These are phyloP conservation scores for Alternaria novae-zelandiae DNA, from an alignment of 2,329 filamentous ascomycete genomes.

Conservation along the genomic window DNA sequence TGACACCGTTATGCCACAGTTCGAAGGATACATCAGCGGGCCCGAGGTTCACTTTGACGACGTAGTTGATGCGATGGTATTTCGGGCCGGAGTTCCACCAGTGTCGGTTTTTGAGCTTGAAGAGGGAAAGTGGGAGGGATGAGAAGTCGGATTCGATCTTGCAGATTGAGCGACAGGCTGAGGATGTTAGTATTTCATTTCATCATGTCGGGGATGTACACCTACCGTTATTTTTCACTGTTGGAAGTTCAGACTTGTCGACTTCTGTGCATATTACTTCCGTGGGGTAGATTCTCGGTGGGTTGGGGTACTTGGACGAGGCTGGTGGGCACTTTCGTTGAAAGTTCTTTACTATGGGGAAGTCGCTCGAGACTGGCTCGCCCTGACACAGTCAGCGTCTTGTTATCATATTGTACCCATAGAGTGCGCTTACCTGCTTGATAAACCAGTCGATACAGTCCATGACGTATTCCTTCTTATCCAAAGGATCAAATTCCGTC, in stretches of 20 bases:
- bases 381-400: conserved; percentile 26
- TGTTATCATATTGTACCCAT: no score
- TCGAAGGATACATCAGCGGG: conserved; percentile 29
- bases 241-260: conserved; percentile 20
- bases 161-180: conserved; percentile 26
- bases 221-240: conserved; percentile 16
- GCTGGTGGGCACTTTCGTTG: conserved; percentile 31
- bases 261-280: conserved; percentile 25
- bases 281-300: conserved; percentile 29
- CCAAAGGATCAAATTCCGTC: conserved; percentile 33
- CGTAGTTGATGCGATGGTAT: conserved; percentile 25
- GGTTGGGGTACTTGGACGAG: conserved; percentile 12
- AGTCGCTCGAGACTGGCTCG: conserved; percentile 26
- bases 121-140: conserved; percentile 13
- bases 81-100: conserved; percentile 28
- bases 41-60: conserved; percentile 26
- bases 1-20: conserved; percentile 28
- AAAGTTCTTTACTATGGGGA: conserved; percentile 25
- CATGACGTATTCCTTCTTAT: conserved; percentile 45
- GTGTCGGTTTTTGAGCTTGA: conserved; percentile 32
- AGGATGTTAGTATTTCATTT: neutral
- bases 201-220: neutral
- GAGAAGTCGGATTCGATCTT: conserved; percentile 28
- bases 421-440: conserved; percentile 23
- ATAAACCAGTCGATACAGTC: conserved; percentile 48